Percentiles rank a stretch among this genome's conserved stretches.
phyloP scores from a whole-genome alignment of 257 asterid species.

The Solanum virginianum region DNA sequence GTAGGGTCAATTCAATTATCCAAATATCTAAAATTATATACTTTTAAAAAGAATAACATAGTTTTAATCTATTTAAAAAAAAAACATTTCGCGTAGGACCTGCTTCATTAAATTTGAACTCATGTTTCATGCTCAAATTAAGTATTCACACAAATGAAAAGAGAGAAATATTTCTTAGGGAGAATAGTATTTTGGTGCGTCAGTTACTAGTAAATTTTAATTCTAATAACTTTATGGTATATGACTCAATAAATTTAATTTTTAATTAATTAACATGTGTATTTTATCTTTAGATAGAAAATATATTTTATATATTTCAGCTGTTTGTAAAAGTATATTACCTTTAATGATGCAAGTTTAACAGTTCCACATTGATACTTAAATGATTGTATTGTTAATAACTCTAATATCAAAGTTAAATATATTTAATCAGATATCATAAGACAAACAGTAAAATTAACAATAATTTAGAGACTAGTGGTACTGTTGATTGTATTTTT shows the following conservation, averaged over 20 bases:
- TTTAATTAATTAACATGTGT: neutral
- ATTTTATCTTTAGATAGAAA: neutral
- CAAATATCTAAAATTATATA: no score
- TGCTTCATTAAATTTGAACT: neutral
- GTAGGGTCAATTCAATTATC: no score
- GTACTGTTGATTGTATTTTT: neutral
- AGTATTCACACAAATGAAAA: neutral
- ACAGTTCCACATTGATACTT: neutral
- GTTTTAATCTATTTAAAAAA: no score
- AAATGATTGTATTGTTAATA: neutral
- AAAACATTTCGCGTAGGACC: rapidly evolving
- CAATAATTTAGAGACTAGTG: neutral
- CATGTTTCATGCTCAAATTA: neutral
- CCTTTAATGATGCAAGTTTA: neutral
- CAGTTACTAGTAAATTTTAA: neutral
- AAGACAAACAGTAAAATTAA: neutral
- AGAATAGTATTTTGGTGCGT: neutral
- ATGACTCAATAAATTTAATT: neutral
- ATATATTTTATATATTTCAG: neutral
- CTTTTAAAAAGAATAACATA: no score
- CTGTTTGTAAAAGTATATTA: neutral
- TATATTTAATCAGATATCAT: neutral
- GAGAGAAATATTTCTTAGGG: neutral
- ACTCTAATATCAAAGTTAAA: neutral
- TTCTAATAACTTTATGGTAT: neutral